Evolutionary conservation across 2,329 filamentous ascomycete genomes (phyloP), one percentile per base, ranked within the genome.

Genomic region (Nigrospora sphaerica): DNA sequence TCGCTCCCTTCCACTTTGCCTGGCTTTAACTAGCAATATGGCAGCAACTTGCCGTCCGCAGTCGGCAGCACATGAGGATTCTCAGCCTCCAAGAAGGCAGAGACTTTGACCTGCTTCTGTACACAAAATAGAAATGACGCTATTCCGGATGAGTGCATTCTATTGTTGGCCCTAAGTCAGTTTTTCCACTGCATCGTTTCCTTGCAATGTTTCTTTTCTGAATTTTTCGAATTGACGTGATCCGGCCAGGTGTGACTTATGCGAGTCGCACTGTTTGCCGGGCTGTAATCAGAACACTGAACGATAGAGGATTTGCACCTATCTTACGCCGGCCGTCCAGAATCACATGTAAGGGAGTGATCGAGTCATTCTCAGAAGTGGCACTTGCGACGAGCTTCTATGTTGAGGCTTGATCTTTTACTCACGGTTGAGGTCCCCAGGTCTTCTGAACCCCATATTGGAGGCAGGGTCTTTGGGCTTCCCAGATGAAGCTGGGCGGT

Each of bases 331-430:
- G 61, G 58, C 40, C 45, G 47, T 18, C 53, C 54, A 36, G 55
- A 62, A 49, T 62, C 59, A 42, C 60, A 62, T 19, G 61, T 58
- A 13, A 62, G 34, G 31, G 41, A 54, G 4, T 55, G 59, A 32
- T 59, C 54, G 46, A 48, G 55, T 46, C 59, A 62, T 49, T 62
- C 59, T 59, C 58, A 63, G 46, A 59, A 63, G 41, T 62, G 60
- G 18, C 53, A 56, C 31, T 47, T 49, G 28, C 35, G 42, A 16
- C 7, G 39, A 11, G 5, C 12, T 11, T 35, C 41, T 45, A 49
- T 49, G 6, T 40, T 10, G 5, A 6, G 23, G 7, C 23, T 28
- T 28, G 23, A 9, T 28, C 4, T 28, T 10, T 10, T 28, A 9
- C 23, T 28, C 23, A 9, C 23, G 4, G 23, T 28, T 9, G 23